Base-by-base conservation (phyloP, 805 yeast genomes). In the Zygoascus bituminiphila region DNA sequence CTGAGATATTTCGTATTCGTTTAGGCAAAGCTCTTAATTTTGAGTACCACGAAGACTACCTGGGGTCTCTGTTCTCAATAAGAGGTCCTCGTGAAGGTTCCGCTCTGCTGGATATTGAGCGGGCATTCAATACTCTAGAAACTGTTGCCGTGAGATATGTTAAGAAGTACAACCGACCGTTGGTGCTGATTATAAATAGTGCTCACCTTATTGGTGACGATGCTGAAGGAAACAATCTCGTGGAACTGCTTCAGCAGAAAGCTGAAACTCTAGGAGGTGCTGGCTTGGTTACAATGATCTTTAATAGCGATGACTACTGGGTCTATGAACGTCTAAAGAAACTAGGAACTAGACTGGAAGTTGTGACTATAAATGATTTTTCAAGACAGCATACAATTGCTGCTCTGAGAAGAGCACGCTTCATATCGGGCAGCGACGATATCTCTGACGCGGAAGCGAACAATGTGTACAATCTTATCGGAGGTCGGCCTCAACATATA, bases 241-340 rank as follows among this genome's bases (percentile, higher is more conserved):
- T 87, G 6, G 93, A 84, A 57, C 68, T 86, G 36, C 64, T 86
- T 33, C 95, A 86, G 58, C 95, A 86, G 57, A 85, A 85, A 60
- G 95, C 95, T 0, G 95, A 86, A 58, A 63, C 79, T 10, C 69
- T 86, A 37, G 75, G 88, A 51, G 91, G 91, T 1, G 75, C 88
- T 0, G 85, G 87, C 0, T 67, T 84, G 49, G 79, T 78, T 17
- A 80, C 83, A 0, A 77, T 84, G 65, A 70, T 85, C 10, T 84
- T 85, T 69, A 83, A 83, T 57, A 77, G 85, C 52, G 94, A 85
- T 62, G 95, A 86, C 58, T 86, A 86, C 64, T 86, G 95, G 95
- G 74, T 86, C 1, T 86, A 84, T 62, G 93, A 85, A 56, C 76
- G 88, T 48, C 68, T 86, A 54, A 82, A 82, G 57, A 73, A 73